Percentiles rank a stretch among this genome's conserved stretches.
Evolutionary conservation across 306 rosid species (phyloP).

Genomic region (Hippophae tibetana): DNA sequence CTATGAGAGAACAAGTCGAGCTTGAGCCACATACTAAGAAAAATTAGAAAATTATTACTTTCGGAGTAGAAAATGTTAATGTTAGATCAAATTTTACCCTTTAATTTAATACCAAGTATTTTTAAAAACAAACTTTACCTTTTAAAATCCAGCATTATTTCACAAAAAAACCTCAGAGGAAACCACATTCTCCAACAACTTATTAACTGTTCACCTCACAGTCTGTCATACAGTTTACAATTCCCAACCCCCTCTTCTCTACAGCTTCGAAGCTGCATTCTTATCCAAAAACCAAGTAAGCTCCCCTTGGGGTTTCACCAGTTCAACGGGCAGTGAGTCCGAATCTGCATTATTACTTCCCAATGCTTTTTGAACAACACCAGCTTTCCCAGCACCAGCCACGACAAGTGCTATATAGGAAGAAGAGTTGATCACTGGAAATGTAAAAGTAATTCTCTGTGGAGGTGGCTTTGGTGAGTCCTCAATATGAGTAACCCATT

Average conservation of each 20-base stretch:
- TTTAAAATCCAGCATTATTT: too few species aligned
- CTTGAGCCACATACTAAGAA: too few species aligned
- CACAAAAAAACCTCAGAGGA: too few species aligned
- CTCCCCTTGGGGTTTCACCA: conserved; percentile 69
- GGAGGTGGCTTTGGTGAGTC: conserved; percentile 98
- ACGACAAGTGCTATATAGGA: conserved; percentile 60
- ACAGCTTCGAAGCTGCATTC: conserved; percentile 83
- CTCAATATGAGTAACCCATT: conserved; percentile 70
- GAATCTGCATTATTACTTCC: conserved; percentile 27
- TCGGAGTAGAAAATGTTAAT: too few species aligned
- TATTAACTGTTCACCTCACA: too few species aligned
- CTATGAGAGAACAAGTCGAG: too few species aligned
- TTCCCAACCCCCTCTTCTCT: neutral
- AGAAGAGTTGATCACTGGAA: conserved; percentile 77
- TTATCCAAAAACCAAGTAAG: conserved; percentile 83
- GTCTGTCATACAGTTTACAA: too few species aligned
- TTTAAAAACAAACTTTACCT: too few species aligned
- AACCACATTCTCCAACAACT: too few species aligned
- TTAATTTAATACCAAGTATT: too few species aligned
- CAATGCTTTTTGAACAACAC: conserved; percentile 52
- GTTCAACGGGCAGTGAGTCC: conserved; percentile 54
- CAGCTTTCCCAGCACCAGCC: conserved; percentile 59
- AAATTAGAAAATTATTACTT: too few species aligned
- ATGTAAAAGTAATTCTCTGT: conserved; percentile 77
- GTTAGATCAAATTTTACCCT: too few species aligned